Evolutionary conservation across 2,329 filamentous ascomycete species (phyloP), one percentile per base, ranked within the genome.

Genomic region (Cercospora zeae-maydis): DNA sequence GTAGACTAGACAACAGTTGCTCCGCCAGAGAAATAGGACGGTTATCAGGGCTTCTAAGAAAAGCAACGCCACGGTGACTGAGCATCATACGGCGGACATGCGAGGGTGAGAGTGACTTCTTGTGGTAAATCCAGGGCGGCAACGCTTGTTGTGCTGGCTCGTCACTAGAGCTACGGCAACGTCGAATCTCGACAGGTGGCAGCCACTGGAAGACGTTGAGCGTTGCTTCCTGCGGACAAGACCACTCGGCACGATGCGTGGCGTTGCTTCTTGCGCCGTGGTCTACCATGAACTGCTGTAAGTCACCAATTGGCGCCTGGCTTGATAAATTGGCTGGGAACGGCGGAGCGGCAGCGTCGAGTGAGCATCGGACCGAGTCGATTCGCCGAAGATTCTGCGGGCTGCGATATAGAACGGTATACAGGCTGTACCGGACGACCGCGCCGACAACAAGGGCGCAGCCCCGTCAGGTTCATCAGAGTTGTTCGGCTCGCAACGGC

Each of bases 1-100:
- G 61, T 63, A 63, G 61, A 55, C 61, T 49, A 33, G 61, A 63
- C 61, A 63, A 63, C 61, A 53, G 61, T 63, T 63, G 61, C 61
- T 59, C 27, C 57, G 57, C 16, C 37, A 24, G 16, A 31, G n/a
- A 8, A 4, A 52, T 21, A 33, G 14, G 31, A 31, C 49, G 16
- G 19, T 16, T 16, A 13, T 33, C 49, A 34, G 10, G 8, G 4
- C n/a, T 16, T 16, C 49, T 33, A 52, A 33, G 31, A 34, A 52
- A 52, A 52, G 49, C 49, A 33, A 31, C 16, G 27, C 31, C 31
- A 16, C 27, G 30, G 31, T 52, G 27, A 10, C n/a, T n/a, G 49
- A 13, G 27, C 49, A 21, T 30, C 27, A 52, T 33, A 6, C 11
- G 6, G 8, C 24, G 42, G 21, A 14, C 0, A 11, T 19, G 8